These are phyloP conservation scores for Suillus discolor DNA, from an alignment of 768 basidiomycete species.

Conservation along the genomic window DNA sequence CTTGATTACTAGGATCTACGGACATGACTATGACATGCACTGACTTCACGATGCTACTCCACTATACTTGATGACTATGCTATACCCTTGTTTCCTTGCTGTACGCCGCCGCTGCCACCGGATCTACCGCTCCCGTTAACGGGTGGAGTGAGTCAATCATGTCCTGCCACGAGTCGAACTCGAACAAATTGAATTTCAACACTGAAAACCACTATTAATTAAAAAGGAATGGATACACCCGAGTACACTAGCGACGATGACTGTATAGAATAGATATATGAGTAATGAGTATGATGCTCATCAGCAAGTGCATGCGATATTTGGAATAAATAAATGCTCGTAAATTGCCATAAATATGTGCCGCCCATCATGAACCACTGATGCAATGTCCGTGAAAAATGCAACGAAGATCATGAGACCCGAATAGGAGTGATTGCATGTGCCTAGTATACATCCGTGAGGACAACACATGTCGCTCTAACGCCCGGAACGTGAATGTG, in stretches of 20 bases:
- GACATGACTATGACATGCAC: constrained; percentile 21
- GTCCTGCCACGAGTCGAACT: neutral
- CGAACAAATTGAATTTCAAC: neutral
- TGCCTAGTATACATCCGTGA: neutral
- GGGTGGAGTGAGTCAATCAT: neutral
- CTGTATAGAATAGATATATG: constrained; percentile 6
- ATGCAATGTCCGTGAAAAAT: constrained; percentile 20
- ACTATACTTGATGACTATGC: neutral
- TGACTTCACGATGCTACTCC: constrained; percentile 6
- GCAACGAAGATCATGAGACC: constrained; percentile 5
- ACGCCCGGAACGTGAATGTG: constrained; percentile 27
- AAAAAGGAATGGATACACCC: neutral
- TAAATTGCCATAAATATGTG: constrained; percentile 2
- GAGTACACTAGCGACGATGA: neutral
- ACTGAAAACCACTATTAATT: constrained; percentile 1
- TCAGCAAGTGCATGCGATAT: constrained; percentile 16
- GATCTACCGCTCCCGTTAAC: neutral
- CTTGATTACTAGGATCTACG: constrained; percentile 22
- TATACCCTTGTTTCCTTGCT: constrained; percentile 1
- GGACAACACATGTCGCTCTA: constrained; percentile 6
- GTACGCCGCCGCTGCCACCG: neutral
- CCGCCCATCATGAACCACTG: constrained; percentile 3
- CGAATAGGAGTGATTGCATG: neutral
- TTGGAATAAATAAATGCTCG: constrained; percentile 18
- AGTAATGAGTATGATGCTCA: neutral